Conservation (phyloP, 768 basidiomycete species). For the Asterophora lycoperdoides region DNA sequence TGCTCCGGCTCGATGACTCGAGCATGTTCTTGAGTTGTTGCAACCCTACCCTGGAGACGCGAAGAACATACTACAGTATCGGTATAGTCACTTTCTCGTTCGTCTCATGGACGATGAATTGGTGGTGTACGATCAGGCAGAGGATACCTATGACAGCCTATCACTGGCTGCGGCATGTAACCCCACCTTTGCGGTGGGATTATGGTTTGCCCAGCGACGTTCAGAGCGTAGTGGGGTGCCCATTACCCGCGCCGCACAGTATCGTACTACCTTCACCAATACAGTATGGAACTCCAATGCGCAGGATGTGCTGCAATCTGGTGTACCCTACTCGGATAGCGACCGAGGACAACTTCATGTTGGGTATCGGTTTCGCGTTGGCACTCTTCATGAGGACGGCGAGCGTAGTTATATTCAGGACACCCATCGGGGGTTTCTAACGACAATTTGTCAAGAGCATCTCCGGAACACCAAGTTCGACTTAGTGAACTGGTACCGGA, state of each 20-base stretch:
- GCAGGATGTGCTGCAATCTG: not conserved
- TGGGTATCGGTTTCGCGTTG: too few species aligned
- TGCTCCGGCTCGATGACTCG: not conserved
- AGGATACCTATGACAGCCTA: not conserved
- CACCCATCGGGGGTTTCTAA: not conserved
- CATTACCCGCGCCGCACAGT: not conserved
- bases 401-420: too few species aligned
- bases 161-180: not conserved
- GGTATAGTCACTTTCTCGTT: not conserved
- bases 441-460: not conserved
- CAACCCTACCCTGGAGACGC: constrained; percentile 7
- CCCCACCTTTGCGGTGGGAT: not conserved
- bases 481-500: not conserved
- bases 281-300: not conserved
- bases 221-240: not conserved
- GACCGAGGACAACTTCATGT: too few species aligned
- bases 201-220: not conserved
- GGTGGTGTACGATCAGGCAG: not conserved
- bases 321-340: not conserved
- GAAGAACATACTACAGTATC: not conserved
- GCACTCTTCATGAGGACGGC: too few species aligned
- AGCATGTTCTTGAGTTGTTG: constrained; percentile 1
- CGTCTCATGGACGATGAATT: not conserved
- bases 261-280: not conserved
- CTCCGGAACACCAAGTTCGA: not conserved